These are phyloP conservation scores for Talaromyces sp. DNA, from an alignment of 2,329 filamentous ascomycete genomes.

Conservation along the genomic window DNA sequence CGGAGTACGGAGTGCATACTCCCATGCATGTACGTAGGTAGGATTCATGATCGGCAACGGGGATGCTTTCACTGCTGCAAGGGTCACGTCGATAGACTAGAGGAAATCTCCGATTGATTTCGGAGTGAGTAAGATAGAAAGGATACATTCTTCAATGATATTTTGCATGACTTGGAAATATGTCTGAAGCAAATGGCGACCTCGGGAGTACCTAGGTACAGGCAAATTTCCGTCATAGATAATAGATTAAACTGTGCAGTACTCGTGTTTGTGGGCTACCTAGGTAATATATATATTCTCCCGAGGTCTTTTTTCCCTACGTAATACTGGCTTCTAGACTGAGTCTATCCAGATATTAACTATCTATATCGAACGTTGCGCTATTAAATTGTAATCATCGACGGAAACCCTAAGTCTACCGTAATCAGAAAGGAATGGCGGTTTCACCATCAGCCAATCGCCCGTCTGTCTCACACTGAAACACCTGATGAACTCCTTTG, in stretches of 20 bases:
- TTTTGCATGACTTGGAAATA: too few relatives aligned
- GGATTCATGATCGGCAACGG: background rate
- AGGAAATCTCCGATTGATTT: background rate
- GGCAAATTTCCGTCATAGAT: background rate
- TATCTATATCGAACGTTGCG: background rate
- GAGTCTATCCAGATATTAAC: background rate
- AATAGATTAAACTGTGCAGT: background rate
- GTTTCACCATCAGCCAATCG: slow-evolving; percentile 15
- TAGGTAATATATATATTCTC: background rate
- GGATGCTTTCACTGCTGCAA: background rate
- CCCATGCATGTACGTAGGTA: background rate
- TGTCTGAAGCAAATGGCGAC: too few relatives aligned
- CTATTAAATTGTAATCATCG: background rate
- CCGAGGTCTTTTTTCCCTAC: background rate
- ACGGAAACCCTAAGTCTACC: background rate
- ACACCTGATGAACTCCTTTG: background rate
- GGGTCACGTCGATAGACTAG: background rate
- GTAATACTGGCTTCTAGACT: background rate
- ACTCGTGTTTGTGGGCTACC: background rate
- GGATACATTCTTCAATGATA: slow-evolving; percentile 1
- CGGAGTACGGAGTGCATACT: background rate
- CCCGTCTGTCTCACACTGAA: slow-evolving; percentile 8
- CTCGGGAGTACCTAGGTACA: too few relatives aligned
- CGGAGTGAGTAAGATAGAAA: background rate
- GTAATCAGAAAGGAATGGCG: background rate